These are phyloP conservation scores for Phytophthora rubi DNA, from an alignment of 352 stramenopile genomes.

Conservation along the genomic window DNA sequence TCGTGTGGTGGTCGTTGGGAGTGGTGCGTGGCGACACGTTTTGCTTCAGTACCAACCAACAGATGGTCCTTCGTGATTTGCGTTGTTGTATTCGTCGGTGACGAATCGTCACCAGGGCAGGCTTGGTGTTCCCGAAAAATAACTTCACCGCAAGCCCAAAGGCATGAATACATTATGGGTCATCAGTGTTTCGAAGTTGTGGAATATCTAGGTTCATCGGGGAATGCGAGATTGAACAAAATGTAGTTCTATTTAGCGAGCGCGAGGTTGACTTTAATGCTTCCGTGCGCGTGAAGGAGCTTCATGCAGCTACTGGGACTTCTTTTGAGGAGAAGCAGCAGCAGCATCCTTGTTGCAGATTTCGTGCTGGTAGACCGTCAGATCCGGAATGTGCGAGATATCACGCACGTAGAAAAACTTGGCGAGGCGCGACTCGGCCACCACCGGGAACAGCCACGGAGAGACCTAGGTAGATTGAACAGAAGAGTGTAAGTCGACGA, in stretches of 20 bases:
- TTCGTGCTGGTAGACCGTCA: constrained; percentile 84
- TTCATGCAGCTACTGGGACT: constrained; percentile 33
- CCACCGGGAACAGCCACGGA: constrained; percentile 60
- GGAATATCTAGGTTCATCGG: neutral
- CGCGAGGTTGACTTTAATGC: neutral
- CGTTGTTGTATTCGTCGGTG: neutral
- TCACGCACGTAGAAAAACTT: constrained; percentile 79
- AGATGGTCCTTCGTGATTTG: constrained; percentile 26
- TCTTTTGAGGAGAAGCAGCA: constrained; percentile 29
- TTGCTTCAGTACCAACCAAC: constrained; percentile 15
- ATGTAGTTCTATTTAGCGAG: neutral
- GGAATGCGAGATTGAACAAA: neutral
- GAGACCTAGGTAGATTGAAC: constrained; percentile 40
- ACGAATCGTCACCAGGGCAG: neutral
- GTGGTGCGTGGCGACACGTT: constrained; percentile 10
- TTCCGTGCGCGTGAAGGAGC: neutral
- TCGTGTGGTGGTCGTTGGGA: constrained; percentile 8
- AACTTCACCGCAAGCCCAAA: neutral
- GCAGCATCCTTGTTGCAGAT: constrained; percentile 39
- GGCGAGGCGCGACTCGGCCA: constrained; percentile 54
- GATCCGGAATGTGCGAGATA: constrained; percentile 76
- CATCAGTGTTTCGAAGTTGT: neutral
- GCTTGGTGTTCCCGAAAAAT: neutral
- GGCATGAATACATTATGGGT: neutral
- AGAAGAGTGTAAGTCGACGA: neutral